These are phyloP conservation scores for Apophysomyces variabilis DNA, from an alignment of 371 early-diverging fungal species.

Conservation along the genomic window DNA sequence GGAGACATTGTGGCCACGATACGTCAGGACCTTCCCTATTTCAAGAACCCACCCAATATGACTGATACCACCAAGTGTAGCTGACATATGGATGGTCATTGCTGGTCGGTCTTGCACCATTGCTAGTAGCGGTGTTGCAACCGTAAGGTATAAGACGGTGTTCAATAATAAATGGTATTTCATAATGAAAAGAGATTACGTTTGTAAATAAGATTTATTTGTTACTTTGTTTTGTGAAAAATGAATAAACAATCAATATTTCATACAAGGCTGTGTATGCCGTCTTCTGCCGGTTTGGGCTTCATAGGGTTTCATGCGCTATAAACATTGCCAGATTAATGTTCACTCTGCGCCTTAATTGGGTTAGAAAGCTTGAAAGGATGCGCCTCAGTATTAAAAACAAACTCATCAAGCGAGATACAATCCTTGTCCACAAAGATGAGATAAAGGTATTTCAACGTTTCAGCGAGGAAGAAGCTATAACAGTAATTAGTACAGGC, in stretches of 20 bases:
- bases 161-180: not conserved
- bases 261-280: not conserved
- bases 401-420: slow-evolving; percentile 72
- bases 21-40: slow-evolving; percentile 21
- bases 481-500: not conserved
- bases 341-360: slow-evolving; percentile 32
- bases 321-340: not conserved
- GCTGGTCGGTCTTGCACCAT: not conserved
- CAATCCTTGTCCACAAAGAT: slow-evolving; percentile 62
- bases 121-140: not conserved
- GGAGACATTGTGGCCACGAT: slow-evolving; percentile 25
- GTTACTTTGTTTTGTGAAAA: not conserved
- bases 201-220: not conserved
- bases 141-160: not conserved
- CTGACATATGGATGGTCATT: slow-evolving; percentile 22
- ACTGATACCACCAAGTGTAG: slow-evolving; percentile 23
- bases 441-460: slow-evolving; percentile 90
- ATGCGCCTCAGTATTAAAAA: slow-evolving; percentile 27
- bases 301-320: not conserved
- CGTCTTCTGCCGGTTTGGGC: not conserved
- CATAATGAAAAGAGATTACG: not conserved
- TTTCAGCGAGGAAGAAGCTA: slow-evolving; percentile 86
- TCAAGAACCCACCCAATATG: slow-evolving; percentile 30
- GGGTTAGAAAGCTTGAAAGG: slow-evolving; percentile 53
- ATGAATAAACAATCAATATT: too few relatives aligned